Evolutionary conservation across 371 early-diverging fungal genomes (phyloP).

Genomic region (Gilbertella persicaria): DNA sequence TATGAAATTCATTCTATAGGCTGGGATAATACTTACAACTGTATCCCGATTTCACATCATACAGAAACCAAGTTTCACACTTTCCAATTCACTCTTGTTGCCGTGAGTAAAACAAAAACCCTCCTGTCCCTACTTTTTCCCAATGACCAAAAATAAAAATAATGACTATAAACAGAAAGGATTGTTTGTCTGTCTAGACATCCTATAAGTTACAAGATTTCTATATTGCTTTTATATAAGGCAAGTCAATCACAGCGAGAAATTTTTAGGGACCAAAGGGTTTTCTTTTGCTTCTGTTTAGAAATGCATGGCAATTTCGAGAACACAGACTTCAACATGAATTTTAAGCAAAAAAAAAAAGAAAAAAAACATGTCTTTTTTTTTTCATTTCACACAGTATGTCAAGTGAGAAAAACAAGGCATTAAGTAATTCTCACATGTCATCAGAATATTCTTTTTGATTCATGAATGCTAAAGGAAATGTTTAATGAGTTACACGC

Average conservation of each 20-base stretch:
- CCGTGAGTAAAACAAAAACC: background rate
- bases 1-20: constrained; percentile 10
- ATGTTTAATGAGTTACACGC: too few species aligned
- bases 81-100: background rate
- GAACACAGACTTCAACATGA: too few species aligned
- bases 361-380: too few species aligned
- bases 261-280: background rate
- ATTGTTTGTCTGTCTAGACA: background rate
- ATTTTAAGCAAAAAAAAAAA: too few species aligned
- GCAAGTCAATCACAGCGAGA: background rate
- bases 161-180: background rate
- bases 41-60: constrained; percentile 8
- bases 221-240: background rate
- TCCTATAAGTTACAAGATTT: too few species aligned
- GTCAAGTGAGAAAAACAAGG: too few species aligned
- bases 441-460: too few species aligned
- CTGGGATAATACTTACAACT: constrained; percentile 4
- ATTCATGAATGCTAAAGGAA: too few species aligned
- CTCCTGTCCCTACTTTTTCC: constrained; percentile 12
- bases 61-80: background rate
- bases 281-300: too few species aligned
- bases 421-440: too few species aligned
- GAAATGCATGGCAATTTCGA: too few species aligned
- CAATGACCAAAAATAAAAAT: background rate
- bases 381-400: too few species aligned